A percentile compares a stretch with the other conserved stretches of the same genome.
Conservation (phyloP, 495 filamentous ascomycete species). For the Xylaria longipes region DNA sequence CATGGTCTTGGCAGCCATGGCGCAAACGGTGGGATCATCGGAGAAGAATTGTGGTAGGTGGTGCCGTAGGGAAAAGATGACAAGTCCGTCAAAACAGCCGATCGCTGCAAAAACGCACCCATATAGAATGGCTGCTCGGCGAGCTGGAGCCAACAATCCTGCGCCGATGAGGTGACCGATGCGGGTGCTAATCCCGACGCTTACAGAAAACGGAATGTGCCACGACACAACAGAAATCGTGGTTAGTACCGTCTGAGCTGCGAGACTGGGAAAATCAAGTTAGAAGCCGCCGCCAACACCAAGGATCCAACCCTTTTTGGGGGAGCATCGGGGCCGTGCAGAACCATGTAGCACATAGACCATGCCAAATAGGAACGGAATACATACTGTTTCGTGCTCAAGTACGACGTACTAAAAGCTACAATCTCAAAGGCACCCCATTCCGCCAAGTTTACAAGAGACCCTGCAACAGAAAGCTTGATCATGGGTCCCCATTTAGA, state of each 20-base stretch:
- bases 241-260: conserved; percentile 70
- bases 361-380: background rate
- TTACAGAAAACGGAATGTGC: conserved; percentile 71
- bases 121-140: conserved; percentile 40
- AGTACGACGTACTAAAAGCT: conserved; percentile 57
- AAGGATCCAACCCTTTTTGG: background rate
- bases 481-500: conserved; percentile 64
- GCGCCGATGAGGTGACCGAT: conserved; percentile 70
- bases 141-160: conserved; percentile 40
- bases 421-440: conserved; percentile 64
- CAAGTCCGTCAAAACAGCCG: conserved; percentile 42
- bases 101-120: conserved; percentile 38
- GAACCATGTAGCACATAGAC: background rate
- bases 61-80: conserved; percentile 43
- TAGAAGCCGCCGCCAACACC: background rate
- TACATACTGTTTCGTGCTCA: conserved; percentile 48
- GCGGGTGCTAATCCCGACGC: conserved; percentile 67
- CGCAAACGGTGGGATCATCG: conserved; percentile 40
- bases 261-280: conserved; percentile 41
- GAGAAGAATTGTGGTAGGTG: conserved; percentile 47
- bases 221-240: conserved; percentile 67
- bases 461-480: conserved; percentile 61
- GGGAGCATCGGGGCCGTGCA: background rate
- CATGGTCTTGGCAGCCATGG: conserved; percentile 37
- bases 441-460: conserved; percentile 63